These are phyloP conservation scores for Leccinum fibrillosum DNA, from an alignment of 768 basidiomycete genomes.

Conservation along the genomic window DNA sequence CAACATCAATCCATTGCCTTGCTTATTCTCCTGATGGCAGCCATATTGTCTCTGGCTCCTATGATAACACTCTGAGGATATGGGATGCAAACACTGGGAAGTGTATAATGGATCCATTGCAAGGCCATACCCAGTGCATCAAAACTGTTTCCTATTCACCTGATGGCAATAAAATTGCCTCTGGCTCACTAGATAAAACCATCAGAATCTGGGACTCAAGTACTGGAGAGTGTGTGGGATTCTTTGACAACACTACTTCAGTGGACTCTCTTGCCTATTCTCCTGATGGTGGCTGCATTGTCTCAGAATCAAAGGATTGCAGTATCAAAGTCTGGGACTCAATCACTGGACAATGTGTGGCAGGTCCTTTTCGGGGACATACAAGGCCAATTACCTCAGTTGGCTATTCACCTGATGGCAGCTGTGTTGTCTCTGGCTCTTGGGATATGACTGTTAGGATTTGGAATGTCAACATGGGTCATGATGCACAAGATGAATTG, in stretches of 20 bases:
- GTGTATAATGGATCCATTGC: constrained; percentile 7
- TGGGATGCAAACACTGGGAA: constrained; percentile 13
- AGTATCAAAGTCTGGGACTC: constrained; percentile 22
- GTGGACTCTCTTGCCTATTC: constrained; percentile 23
- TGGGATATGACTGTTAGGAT: constrained; percentile 13
- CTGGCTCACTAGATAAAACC: constrained; percentile 12
- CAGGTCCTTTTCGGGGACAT: constrained; percentile 17
- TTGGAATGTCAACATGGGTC: constrained; percentile 12
- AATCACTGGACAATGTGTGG: constrained; percentile 10
- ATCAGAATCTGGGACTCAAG: constrained; percentile 21
- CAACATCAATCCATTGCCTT: background rate
- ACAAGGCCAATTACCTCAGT: constrained; percentile 4
- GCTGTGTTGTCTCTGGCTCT: constrained; percentile 13
- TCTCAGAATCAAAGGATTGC: constrained; percentile 21
- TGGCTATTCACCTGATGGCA: constrained; percentile 18
- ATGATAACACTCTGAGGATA: constrained; percentile 6
- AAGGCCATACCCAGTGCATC: background rate
- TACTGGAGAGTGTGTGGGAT: constrained; percentile 1
- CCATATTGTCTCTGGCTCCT: constrained; percentile 10
- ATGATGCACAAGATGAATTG: background rate
- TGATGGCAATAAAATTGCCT: constrained; percentile 14
- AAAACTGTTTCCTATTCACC: constrained; percentile 23
- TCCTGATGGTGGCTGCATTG: constrained; percentile 22
- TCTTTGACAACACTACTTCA: too few relatives aligned
- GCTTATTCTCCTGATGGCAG: constrained; percentile 15